These are phyloP conservation scores for Ordospora colligata DNA, from an alignment of 371 early-diverging fungal genomes.

Conservation along the genomic window DNA sequence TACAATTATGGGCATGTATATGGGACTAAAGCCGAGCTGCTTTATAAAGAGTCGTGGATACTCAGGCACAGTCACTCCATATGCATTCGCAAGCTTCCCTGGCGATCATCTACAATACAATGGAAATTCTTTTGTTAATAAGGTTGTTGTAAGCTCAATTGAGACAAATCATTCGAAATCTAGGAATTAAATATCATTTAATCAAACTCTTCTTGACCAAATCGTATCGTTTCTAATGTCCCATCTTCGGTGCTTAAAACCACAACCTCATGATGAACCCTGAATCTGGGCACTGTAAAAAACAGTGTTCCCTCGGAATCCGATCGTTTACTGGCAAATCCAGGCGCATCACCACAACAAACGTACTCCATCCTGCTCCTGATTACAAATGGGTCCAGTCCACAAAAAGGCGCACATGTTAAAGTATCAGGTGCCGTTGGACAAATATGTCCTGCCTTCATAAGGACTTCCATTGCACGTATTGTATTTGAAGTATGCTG, in stretches of 20 bases:
- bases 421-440: conserved; percentile 52
- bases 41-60: background rate
- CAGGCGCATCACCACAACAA: conserved; percentile 11
- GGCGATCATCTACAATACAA: background rate
- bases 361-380: conserved; percentile 12
- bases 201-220: background rate
- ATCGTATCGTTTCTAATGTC: background rate
- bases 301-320: background rate
- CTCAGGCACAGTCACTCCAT: background rate
- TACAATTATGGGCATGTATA: conserved; percentile 34
- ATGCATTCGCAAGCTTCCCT: conserved; percentile 2
- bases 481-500: background rate
- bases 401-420: conserved; percentile 11
- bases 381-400: conserved; percentile 39
- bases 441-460: conserved; percentile 25
- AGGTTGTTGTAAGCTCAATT: background rate
- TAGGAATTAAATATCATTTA: background rate
- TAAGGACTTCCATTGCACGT: conserved; percentile 13
- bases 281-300: conserved; percentile 24
- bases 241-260: background rate
- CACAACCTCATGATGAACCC: background rate
- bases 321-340: background rate
- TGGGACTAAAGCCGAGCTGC: conserved; percentile 24
- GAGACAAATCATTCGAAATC: background rate
- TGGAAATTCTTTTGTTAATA: background rate